Evolutionary conservation across 805 yeast genomes (phyloP).

Genomic region (Kuraishia floccosa): DNA sequence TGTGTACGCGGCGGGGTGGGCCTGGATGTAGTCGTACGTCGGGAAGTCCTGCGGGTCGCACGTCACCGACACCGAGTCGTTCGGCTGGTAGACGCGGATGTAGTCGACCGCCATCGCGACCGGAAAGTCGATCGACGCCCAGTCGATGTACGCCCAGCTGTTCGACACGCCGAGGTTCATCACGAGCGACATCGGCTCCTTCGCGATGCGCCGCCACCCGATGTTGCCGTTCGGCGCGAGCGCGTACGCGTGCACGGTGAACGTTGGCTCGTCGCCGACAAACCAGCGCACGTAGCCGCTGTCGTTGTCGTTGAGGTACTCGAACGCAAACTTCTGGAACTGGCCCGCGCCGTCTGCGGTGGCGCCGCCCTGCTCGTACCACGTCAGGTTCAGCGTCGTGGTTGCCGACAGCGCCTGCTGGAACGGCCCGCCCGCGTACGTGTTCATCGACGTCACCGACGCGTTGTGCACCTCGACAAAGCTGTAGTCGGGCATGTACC

Average conservation of each 20-base stretch:
- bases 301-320: constrained; percentile 60
- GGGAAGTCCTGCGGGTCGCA: constrained; percentile 88
- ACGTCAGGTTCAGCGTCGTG: constrained; percentile 64
- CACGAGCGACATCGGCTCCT: constrained; percentile 89
- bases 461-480: constrained; percentile 63
- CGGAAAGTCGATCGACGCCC: constrained; percentile 77
- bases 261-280: constrained; percentile 72
- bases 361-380: constrained; percentile 56
- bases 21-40: constrained; percentile 69
- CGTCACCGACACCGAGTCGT: constrained; percentile 43
- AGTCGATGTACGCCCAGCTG: constrained; percentile 90
- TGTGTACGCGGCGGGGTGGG: constrained; percentile 57
- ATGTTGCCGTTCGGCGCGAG: constrained; percentile 87
- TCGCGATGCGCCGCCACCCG: constrained; percentile 69
- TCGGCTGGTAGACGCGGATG: constrained; percentile 88
- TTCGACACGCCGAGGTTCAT: constrained; percentile 85
- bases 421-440: constrained; percentile 85
- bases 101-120: constrained; percentile 66
- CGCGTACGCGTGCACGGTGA: constrained; percentile 62
- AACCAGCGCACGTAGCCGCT: constrained; percentile 79
- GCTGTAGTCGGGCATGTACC: constrained; percentile 88
- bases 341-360: too few relatives aligned
- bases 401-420: constrained; percentile 88
- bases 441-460: constrained; percentile 68
- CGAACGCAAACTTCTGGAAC: constrained; percentile 71